These are phyloP conservation scores for Juncus inflexus DNA, from an alignment of 176 grass and related monocot species.

Conservation along the genomic window DNA sequence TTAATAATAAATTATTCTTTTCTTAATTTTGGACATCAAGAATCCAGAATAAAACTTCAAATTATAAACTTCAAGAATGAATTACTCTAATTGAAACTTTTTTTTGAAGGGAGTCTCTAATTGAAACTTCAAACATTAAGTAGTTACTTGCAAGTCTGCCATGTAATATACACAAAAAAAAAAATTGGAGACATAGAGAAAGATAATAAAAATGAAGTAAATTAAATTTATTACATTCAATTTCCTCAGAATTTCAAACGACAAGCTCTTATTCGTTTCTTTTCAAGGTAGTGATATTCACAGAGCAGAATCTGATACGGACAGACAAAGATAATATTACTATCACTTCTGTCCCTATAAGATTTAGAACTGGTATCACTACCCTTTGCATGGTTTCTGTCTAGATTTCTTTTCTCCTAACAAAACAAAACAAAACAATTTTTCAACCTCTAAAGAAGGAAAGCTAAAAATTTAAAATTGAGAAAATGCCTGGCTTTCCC, in stretches of 20 bases:
- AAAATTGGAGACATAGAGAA: not conserved
- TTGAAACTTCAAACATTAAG: not conserved
- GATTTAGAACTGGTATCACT: too few species aligned
- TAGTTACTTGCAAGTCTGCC: too few species aligned
- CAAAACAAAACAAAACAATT: constrained; percentile 34
- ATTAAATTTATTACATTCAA: constrained; percentile 7
- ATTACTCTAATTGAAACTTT: too few species aligned
- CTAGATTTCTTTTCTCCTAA: constrained; percentile 18
- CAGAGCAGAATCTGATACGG: too few species aligned
- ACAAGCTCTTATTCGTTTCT: not conserved
- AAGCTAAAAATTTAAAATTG: constrained; percentile 54
- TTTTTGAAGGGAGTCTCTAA: too few species aligned
- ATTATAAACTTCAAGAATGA: too few species aligned
- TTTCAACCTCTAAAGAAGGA: constrained; percentile 32
- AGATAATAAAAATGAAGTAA: constrained; percentile 12
- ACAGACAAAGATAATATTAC: too few species aligned
- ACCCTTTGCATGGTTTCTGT: constrained; percentile 19
- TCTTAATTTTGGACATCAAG: too few species aligned
- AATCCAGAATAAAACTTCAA: too few species aligned
- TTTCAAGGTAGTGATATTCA: not conserved
- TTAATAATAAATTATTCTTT: too few species aligned
- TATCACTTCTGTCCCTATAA: too few species aligned
- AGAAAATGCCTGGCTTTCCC: constrained; percentile 98
- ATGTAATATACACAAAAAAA: not conserved
- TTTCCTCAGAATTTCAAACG: constrained; percentile 12